Conservation (phyloP, 2,329 filamentous ascomycete species). For the Ceratocystiopsis brevicomis region DNA sequence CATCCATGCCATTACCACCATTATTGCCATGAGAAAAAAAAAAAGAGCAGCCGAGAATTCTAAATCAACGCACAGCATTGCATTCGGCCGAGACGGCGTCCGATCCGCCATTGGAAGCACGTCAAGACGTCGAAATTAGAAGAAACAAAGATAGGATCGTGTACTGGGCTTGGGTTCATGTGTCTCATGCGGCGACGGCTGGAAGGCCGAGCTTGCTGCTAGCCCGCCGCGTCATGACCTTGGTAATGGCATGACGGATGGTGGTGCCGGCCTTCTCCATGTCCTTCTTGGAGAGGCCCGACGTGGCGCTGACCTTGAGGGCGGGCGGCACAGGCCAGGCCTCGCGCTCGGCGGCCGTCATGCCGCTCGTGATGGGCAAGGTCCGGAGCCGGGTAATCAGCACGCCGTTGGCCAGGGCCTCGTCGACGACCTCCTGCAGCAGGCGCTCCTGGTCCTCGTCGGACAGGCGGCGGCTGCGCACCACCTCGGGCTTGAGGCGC, state of each 20-base stretch:
- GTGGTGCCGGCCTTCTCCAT: constrained; percentile 80
- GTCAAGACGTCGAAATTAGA: background rate
- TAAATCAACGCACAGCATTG: background rate
- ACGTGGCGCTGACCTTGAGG: constrained; percentile 80
- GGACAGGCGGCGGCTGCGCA: constrained; percentile 48
- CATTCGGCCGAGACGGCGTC: background rate
- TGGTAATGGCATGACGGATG: constrained; percentile 84
- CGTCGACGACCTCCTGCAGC: constrained; percentile 83
- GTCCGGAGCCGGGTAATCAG: constrained; percentile 75
- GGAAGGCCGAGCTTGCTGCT: constrained; percentile 11
- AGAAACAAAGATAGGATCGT: too few relatives aligned
- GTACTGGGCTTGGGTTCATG: background rate
- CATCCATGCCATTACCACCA: too few relatives aligned
- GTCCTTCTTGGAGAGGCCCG: constrained; percentile 78
- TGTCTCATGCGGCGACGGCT: constrained; percentile 3
- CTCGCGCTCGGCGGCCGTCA: constrained; percentile 48
- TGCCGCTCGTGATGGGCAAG: constrained; percentile 44
- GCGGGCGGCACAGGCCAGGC: constrained; percentile 57
- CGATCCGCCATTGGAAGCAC: background rate
- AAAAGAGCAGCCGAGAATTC: background rate
- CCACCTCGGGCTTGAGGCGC: constrained; percentile 64
- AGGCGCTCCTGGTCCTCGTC: constrained; percentile 66
- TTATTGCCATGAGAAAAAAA: background rate
- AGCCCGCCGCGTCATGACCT: constrained; percentile 54
- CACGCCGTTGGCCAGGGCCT: constrained; percentile 82